A percentile compares a stretch with the other conserved stretches of the same genome.
These are phyloP conservation scores for Macrocybe sp. DNA, from an alignment of 1,284 basidiomycete genomes.

Conservation along the genomic window DNA sequence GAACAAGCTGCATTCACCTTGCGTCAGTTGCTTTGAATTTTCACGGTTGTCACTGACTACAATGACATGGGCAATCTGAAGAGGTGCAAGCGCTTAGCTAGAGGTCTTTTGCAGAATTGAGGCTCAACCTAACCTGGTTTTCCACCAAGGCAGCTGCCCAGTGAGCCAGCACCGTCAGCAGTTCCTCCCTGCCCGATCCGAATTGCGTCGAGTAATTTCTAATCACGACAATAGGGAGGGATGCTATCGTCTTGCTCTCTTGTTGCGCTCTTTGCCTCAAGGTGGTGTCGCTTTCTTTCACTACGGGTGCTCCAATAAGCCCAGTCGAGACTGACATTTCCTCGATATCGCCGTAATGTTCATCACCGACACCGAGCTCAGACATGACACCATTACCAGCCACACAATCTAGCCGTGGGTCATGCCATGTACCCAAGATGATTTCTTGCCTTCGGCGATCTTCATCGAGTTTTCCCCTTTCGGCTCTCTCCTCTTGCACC, in stretches of 20 bases:
- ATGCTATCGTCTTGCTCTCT: slow-evolving; percentile 47
- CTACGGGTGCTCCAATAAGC: slow-evolving; percentile 12
- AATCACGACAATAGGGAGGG: slow-evolving; percentile 83
- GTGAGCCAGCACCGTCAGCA: slow-evolving; percentile 74
- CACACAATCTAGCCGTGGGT: slow-evolving; percentile 74
- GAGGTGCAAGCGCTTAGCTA: neutral
- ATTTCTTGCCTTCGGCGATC: slow-evolving; percentile 39
- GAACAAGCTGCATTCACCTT: slow-evolving; percentile 40
- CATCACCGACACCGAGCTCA: slow-evolving; percentile 79
- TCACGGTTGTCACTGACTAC: slow-evolving; percentile 90
- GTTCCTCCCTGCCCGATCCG: slow-evolving; percentile 61
- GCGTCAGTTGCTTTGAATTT: slow-evolving; percentile 78
- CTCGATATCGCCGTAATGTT: slow-evolving; percentile 39
- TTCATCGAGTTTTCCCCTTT: slow-evolving; percentile 30
- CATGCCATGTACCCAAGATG: slow-evolving; percentile 66
- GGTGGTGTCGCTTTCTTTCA: slow-evolving; percentile 20
- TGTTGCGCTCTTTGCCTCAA: slow-evolving; percentile 25
- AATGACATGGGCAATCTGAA: slow-evolving; percentile 83
- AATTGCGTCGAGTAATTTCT: slow-evolving; percentile 71
- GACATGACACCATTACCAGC: slow-evolving; percentile 81
- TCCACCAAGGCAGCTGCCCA: slow-evolving; percentile 86
- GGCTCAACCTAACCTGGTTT: slow-evolving; percentile 51
- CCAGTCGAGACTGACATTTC: slow-evolving; percentile 12
- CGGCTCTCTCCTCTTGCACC: slow-evolving; percentile 26
- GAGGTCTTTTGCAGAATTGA: neutral